A percentile compares a stretch with the other conserved stretches of the same genome.
These are phyloP conservation scores for Sphagnum tenellum DNA, from an alignment of 225 moss, liverwort and hornwort species.

Conservation along the genomic window DNA sequence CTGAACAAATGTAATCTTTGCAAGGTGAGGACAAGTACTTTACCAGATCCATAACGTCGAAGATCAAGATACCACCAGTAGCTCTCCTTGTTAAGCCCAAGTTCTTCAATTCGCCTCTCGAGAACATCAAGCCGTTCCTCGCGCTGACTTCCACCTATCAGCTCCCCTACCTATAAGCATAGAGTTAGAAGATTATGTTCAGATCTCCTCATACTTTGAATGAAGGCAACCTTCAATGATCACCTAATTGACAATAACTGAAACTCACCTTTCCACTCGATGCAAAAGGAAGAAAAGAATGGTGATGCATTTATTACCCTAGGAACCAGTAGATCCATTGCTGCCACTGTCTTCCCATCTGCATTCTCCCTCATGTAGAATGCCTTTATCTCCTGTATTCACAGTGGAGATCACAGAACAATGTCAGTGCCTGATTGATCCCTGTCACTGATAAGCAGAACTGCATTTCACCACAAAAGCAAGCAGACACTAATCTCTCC, in stretches of 20 bases:
- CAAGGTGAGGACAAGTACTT: not conserved
- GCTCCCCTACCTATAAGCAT: slow-evolving; percentile 58
- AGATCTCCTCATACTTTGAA: too few species aligned
- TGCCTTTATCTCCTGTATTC: slow-evolving; percentile 59
- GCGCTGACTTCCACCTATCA: slow-evolving; percentile 93
- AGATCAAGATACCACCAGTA: slow-evolving; percentile 99
- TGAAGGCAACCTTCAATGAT: too few species aligned
- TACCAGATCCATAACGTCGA: slow-evolving; percentile 88
- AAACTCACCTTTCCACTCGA: not conserved
- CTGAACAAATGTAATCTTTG: too few species aligned
- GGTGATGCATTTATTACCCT: slow-evolving; percentile 24
- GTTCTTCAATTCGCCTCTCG: slow-evolving; percentile 73
- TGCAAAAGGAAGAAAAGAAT: slow-evolving; percentile 4
- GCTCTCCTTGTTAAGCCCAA: slow-evolving; percentile 77
- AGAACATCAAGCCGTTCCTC: slow-evolving; percentile 82
- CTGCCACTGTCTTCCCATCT: slow-evolving; percentile 93
- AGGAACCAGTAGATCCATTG: slow-evolving; percentile 94
- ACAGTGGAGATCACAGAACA: too few species aligned
- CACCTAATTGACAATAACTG: too few species aligned
- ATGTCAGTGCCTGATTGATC: too few species aligned
- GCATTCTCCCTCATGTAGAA: slow-evolving; percentile 99
- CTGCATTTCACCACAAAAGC: too few species aligned
- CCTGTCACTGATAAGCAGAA: too few species aligned
- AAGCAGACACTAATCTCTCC: too few species aligned
- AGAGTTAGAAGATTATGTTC: too few species aligned